Base-by-base conservation (phyloP, 2,329 filamentous ascomycete species). In the Diaporthe citriasiana region DNA sequence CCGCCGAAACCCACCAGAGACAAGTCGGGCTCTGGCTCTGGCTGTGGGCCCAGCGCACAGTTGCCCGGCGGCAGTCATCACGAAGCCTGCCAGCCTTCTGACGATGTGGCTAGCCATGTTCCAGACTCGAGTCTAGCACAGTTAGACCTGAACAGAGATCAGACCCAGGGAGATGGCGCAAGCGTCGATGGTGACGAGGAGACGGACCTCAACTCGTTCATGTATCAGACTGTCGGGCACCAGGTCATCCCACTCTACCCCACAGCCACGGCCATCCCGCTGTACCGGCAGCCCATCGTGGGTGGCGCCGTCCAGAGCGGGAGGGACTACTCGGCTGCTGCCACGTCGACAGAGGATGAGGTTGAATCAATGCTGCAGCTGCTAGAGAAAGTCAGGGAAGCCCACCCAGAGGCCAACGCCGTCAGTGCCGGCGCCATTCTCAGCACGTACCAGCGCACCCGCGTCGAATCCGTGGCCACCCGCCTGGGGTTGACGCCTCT, bases 151-250 rank as follows among this genome's bases (percentile, higher is more conserved):
- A 30, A 5, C 53, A 35, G 3, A 33, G 51, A 45, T 59, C 25
- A 47, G 69, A 17, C 27, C 35, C n/a, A 72, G 22, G 40, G 22
- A 25, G 38, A 17, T 22, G n/a, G 63, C 47, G 33, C 59, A n/a
- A 47, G 53, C 50, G 65, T 56, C 47, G 71, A 75, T 25, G 72
- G 51, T 25, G 75, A 70, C 7, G 85, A 88, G 47, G 85, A 87
- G 76, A 84, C 88, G 72, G 94, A 98, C 82, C 88, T 97, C 78
- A 95, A 99, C 83, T 98, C 95, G 85, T 98, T 97, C 91, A 99
- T 99, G 97, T 99, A 98, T 87, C 97, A 99, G 86, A 99, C 97
- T 4, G 94, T 98, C 75, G 97, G 97, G 17, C 95, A 98, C 83
- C 89, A 91, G 73, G 87, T 98, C 25, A 93, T 98, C 73, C 95